Conservation (phyloP, 2,329 filamentous ascomycete genomes). For the Epichloe bromicola region DNA sequence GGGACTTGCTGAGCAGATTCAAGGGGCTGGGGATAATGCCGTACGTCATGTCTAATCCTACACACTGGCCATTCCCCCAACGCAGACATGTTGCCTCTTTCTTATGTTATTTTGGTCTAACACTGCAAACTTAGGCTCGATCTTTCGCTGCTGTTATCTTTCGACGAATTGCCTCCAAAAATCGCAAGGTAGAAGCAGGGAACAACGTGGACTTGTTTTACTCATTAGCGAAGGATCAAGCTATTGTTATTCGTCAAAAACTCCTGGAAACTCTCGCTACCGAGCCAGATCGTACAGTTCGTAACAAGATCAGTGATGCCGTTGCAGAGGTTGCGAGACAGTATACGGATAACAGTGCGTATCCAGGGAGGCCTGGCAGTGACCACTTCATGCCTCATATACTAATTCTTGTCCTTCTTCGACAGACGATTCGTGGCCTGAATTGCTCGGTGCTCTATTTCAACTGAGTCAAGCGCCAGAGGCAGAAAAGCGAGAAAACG, state of each 20-base stretch:
- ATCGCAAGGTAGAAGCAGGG: conserved; percentile 59
- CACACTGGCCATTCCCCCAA: not conserved
- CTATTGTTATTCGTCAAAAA: conserved; percentile 68
- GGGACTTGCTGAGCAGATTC: conserved; percentile 86
- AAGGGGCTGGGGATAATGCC: conserved; percentile 57
- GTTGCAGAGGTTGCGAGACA: conserved; percentile 91
- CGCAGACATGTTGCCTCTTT: not conserved
- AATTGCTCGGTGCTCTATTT: conserved; percentile 76
- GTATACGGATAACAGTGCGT: conserved; percentile 80
- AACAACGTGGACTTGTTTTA: conserved; percentile 76
- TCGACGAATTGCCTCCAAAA: conserved; percentile 82
- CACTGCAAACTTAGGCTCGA: conserved; percentile 47
- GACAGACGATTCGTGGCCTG: conserved; percentile 73
- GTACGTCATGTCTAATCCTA: conserved; percentile 30
- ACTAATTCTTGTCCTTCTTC: conserved; percentile 6
- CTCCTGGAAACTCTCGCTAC: conserved; percentile 62
- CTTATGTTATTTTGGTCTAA: not conserved
- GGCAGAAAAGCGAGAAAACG: conserved; percentile 73
- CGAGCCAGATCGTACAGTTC: conserved; percentile 61
- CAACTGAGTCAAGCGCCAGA: conserved; percentile 80
- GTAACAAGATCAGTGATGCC: conserved; percentile 96
- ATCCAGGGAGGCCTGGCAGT: not conserved
- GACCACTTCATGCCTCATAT: too few relatives aligned
- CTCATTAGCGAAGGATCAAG: conserved; percentile 60
- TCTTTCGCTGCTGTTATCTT: conserved; percentile 92